Percentiles rank a stretch among this genome's conserved stretches.
Evolutionary conservation across 495 filamentous ascomycete species (phyloP).

Genomic region (Penicillium canariense): DNA sequence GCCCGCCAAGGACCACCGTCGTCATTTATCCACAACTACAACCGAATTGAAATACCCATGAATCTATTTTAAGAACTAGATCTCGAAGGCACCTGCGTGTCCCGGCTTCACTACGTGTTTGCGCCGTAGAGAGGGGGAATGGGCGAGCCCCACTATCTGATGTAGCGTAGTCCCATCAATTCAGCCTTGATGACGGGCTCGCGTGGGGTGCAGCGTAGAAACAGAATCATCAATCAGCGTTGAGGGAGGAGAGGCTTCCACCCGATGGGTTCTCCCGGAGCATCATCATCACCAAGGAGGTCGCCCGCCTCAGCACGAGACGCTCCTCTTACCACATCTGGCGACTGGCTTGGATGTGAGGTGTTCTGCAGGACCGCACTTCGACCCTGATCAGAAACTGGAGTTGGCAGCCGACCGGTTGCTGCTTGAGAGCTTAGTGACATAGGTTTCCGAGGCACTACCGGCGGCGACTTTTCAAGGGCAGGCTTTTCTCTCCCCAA

Average conservation of each 20-base stretch:
- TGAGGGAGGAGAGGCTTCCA: constrained; percentile 39
- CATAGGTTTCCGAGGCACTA: constrained; percentile 36
- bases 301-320: constrained; percentile 6
- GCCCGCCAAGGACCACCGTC: background rate
- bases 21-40: background rate
- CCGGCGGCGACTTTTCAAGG: constrained; percentile 21
- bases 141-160: no score
- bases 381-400: background rate
- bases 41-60: constrained; percentile 5
- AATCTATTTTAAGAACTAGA: constrained; percentile 1
- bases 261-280: constrained; percentile 21
- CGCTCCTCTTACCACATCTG: background rate
- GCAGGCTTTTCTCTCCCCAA: background rate
- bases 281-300: constrained; percentile 29
- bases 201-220: background rate
- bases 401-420: background rate
- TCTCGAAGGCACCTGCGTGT: background rate
- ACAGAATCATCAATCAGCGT: constrained; percentile 1
- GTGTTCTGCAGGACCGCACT: background rate
- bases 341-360: background rate
- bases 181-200: background rate
- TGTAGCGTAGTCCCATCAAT: background rate
- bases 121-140: no score
- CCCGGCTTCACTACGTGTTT: no score
- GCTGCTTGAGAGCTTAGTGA: constrained; percentile 23